These are phyloP conservation scores for Rachicladosporium sp. DNA, from an alignment of 2,329 filamentous ascomycete genomes.

Conservation along the genomic window DNA sequence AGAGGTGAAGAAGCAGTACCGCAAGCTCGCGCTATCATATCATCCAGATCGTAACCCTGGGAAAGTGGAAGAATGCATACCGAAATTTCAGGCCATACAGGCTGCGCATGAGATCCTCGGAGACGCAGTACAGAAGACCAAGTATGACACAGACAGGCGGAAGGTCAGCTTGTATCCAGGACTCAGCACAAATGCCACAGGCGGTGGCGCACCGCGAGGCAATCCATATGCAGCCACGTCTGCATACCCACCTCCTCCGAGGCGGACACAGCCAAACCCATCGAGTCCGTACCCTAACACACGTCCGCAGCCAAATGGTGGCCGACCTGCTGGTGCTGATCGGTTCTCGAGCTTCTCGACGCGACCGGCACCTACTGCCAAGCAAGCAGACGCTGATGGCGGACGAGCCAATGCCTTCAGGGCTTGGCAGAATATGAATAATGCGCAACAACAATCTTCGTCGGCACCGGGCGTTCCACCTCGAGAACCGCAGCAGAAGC, in stretches of 20 bases:
- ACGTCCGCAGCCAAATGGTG: constrained; percentile 20
- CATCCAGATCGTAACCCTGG: constrained; percentile 86
- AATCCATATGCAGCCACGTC: constrained; percentile 29
- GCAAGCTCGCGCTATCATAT: constrained; percentile 72
- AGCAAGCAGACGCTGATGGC: constrained; percentile 26
- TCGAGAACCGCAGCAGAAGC: neutral
- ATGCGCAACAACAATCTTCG: constrained; percentile 15
- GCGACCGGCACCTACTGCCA: constrained; percentile 9
- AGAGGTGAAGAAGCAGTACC: constrained; percentile 77
- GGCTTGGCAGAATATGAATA: constrained; percentile 39
- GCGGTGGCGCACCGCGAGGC: constrained; percentile 22
- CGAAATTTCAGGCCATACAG: constrained; percentile 78
- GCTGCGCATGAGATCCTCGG: constrained; percentile 68
- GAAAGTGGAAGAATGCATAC: constrained; percentile 63
- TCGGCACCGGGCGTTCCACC: too few species aligned
- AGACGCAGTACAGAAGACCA: constrained; percentile 44
- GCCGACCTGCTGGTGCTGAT: constrained; percentile 31
- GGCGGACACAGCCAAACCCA: constrained; percentile 27
- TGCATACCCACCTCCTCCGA: constrained; percentile 31
- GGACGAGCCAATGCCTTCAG: constrained; percentile 33
- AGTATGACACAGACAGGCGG: constrained; percentile 50
- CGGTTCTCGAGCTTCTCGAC: constrained; percentile 33
- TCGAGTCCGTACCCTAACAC: constrained; percentile 8
- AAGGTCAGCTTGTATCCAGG: constrained; percentile 32
- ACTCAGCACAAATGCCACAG: constrained; percentile 8